Conservation (phyloP, 306 rosid species). For the Lathyrus oleraceus region DNA sequence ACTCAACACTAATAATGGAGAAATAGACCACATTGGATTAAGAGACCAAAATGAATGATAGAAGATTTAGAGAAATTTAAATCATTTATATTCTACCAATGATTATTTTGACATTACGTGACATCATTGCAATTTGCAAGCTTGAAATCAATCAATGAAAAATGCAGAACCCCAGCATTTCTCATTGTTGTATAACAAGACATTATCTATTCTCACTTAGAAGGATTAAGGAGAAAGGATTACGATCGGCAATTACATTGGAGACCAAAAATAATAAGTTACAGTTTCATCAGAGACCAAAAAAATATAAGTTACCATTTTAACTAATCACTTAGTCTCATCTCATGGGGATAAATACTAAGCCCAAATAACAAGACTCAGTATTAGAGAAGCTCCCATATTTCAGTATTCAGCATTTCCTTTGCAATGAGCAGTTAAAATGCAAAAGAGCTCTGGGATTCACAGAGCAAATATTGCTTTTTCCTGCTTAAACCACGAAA, state of each 20-base stretch:
- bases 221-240: constrained; percentile 29
- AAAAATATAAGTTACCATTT: constrained; percentile 27
- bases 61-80: too few species aligned
- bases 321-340: constrained; percentile 11
- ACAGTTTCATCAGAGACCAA: constrained; percentile 3
- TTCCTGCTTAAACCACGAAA: not conserved
- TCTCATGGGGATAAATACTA: not conserved
- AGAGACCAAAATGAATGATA: too few species aligned
- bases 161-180: not conserved
- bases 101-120: too few species aligned
- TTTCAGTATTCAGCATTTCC: constrained; percentile 30
- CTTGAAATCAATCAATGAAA: not conserved
- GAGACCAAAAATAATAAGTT: not conserved
- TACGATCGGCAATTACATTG: constrained; percentile 29
- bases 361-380: constrained; percentile 17
- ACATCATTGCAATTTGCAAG: not conserved
- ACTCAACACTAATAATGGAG: too few species aligned
- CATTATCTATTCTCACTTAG: constrained; percentile 10
- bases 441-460: constrained; percentile 27
- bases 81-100: too few species aligned
- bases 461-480: constrained; percentile 14
- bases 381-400: constrained; percentile 24
- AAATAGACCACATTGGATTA: too few species aligned
- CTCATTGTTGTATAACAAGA: constrained; percentile 17
- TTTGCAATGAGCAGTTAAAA: constrained; percentile 1